Conservation (phyloP, 306 rosid species). For the Lathyrus oleraceus region DNA sequence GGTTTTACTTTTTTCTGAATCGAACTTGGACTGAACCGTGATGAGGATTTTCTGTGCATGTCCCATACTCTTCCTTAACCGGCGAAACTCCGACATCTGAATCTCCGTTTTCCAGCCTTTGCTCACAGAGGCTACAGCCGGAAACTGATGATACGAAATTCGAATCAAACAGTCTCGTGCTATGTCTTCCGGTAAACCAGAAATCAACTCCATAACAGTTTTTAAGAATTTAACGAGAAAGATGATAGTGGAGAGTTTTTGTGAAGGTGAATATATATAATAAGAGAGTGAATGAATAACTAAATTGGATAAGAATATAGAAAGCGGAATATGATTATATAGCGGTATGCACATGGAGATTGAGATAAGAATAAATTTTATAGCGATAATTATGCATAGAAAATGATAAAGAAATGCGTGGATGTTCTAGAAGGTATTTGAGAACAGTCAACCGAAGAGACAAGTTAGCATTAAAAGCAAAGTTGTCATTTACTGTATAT, state of each 20-base stretch:
- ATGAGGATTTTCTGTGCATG: conserved; percentile 51
- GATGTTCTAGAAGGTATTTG: conserved; percentile 44
- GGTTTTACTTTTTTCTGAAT: conserved; percentile 26
- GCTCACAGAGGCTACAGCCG: conserved; percentile 47
- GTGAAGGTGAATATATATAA: not conserved
- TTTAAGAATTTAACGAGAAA: not conserved
- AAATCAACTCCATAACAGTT: conserved; percentile 56
- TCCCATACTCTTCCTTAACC: conserved; percentile 35
- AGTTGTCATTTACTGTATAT: not conserved
- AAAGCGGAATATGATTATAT: not conserved
- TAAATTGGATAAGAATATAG: not conserved
- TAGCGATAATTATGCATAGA: not conserved
- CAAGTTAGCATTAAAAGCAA: not conserved
- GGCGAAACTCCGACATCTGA: conserved; percentile 59
- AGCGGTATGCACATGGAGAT: conserved; percentile 24
- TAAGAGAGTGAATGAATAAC: not conserved
- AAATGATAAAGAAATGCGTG: not conserved
- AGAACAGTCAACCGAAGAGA: not conserved
- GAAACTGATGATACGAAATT: conserved; percentile 43
- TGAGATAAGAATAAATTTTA: conserved; percentile 23
- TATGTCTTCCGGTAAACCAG: conserved; percentile 71
- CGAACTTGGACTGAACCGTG: conserved; percentile 55
- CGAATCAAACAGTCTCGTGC: conserved; percentile 62
- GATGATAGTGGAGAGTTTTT: not conserved
- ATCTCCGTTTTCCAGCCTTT: conserved; percentile 61